Conservation (phyloP, 108 stramenopile genomes). For the Cyclostephanos tholiformis region DNA sequence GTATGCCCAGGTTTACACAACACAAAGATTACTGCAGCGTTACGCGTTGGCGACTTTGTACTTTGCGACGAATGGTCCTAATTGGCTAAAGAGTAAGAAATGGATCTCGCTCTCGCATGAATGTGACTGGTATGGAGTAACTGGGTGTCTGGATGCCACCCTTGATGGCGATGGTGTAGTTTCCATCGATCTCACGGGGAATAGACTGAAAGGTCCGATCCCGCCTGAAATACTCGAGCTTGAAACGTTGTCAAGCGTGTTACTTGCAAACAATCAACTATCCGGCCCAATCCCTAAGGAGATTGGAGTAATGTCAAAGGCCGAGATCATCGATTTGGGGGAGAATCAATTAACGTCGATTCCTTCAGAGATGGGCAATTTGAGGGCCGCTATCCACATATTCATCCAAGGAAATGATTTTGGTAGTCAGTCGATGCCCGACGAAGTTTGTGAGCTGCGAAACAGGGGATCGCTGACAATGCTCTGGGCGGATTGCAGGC, state of each 20-base stretch:
- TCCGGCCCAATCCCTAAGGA: conserved; percentile 54
- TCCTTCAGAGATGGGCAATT: conserved; percentile 52
- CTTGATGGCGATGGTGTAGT: conserved; percentile 8
- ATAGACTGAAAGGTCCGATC: conserved; percentile 13
- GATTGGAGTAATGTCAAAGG: conserved; percentile 37
- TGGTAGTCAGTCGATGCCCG: conserved; percentile 23
- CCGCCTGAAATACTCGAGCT: conserved; percentile 29
- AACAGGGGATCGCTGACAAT: conserved; percentile 15
- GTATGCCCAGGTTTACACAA: not conserved
- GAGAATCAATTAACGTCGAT: conserved; percentile 57
- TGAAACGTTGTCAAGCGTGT: conserved; percentile 13
- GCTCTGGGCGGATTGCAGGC: conserved; percentile 23
- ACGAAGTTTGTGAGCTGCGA: conserved; percentile 20
- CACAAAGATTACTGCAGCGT: conserved; percentile 23
- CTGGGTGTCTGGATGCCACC: conserved; percentile 16
- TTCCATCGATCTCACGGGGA: conserved; percentile 22
- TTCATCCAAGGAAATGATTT: conserved; percentile 28
- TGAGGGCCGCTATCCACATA: conserved; percentile 12
- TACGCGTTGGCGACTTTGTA: conserved; percentile 40
- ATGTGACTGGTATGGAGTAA: conserved; percentile 34
- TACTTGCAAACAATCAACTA: conserved; percentile 42
- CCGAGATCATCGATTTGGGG: conserved; percentile 18
- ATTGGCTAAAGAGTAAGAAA: conserved; percentile 21
- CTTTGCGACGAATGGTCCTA: conserved; percentile 22
- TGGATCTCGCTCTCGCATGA: conserved; percentile 26